Evolutionary conservation across 2,329 filamentous ascomycete genomes (phyloP).

Genomic region (Talaromyces marneffei): DNA sequence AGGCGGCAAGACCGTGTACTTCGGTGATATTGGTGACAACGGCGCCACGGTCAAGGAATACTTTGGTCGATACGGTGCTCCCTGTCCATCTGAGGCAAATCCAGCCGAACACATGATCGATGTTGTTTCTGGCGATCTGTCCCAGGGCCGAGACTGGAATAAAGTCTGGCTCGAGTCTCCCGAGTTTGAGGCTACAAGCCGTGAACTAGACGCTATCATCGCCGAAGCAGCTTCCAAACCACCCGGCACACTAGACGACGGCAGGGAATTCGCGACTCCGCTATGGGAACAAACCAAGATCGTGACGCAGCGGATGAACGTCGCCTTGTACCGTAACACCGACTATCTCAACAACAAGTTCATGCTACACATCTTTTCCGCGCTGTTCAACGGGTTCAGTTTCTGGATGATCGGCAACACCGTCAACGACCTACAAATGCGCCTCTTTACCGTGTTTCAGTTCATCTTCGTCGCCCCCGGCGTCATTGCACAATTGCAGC

Average conservation of each 20-base stretch:
- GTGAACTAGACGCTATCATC: slow-evolving; percentile 62
- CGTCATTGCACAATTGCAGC: slow-evolving; percentile 49
- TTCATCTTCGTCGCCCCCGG: slow-evolving; percentile 51
- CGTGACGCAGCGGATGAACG: slow-evolving; percentile 62
- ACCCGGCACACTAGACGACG: slow-evolving; percentile 37
- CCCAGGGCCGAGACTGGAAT: slow-evolving; percentile 59
- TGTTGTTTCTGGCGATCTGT: slow-evolving; percentile 44
- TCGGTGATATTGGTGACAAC: slow-evolving; percentile 61
- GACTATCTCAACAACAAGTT: slow-evolving; percentile 63
- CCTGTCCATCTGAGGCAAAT: slow-evolving; percentile 57
- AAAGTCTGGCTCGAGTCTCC: slow-evolving; percentile 63
- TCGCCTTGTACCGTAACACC: slow-evolving; percentile 60
- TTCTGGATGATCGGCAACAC: slow-evolving; percentile 64
- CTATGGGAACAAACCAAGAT: slow-evolving; percentile 57
- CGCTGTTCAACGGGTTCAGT: slow-evolving; percentile 48
- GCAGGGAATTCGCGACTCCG: slow-evolving; percentile 61
- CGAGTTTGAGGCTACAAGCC: slow-evolving; percentile 51
- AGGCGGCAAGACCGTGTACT: slow-evolving; percentile 66
- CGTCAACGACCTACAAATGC: slow-evolving; percentile 62
- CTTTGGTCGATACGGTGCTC: slow-evolving; percentile 58
- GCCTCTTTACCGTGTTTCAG: slow-evolving; percentile 64
- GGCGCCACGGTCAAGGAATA: slow-evolving; percentile 60
- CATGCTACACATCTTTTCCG: slow-evolving; percentile 47
- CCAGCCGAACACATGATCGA: slow-evolving; percentile 56
- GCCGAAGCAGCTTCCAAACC: slow-evolving; percentile 38